phyloP scores from a whole-genome alignment of 2,329 filamentous ascomycete species.

The Lojkania enalia region DNA sequence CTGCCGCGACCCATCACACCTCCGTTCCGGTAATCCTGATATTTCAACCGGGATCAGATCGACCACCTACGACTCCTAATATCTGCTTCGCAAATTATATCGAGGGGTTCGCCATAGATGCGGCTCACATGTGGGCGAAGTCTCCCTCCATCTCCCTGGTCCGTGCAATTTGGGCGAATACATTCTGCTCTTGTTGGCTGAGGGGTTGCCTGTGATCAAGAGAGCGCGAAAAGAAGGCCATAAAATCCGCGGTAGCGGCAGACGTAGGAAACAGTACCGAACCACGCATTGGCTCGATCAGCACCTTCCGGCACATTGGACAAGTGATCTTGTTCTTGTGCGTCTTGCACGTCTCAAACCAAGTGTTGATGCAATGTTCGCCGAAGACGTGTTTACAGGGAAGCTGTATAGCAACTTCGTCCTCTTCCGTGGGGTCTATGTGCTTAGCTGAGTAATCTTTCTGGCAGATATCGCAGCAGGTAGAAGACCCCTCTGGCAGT shows the following conservation, averaged over 20 bases:
- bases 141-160: constrained; percentile 25
- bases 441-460: constrained; percentile 38
- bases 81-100: too few relatives aligned
- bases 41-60: too few relatives aligned
- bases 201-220: too few relatives aligned
- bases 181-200: too few relatives aligned
- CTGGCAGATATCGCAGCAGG: constrained; percentile 40
- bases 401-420: constrained; percentile 39
- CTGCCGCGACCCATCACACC: too few relatives aligned
- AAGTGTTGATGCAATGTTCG: constrained; percentile 41
- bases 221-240: constrained; percentile 8
- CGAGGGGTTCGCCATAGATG: too few relatives aligned
- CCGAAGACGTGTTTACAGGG: constrained; percentile 42
- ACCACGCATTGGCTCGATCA: constrained; percentile 26
- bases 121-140: constrained; percentile 16
- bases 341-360: constrained; percentile 40
- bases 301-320: constrained; percentile 42
- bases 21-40: too few relatives aligned
- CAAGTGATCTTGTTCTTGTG: constrained; percentile 45
- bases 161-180: too few relatives aligned
- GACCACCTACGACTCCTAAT: too few relatives aligned
- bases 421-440: constrained; percentile 33
- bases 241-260: constrained; percentile 3
- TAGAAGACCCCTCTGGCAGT: constrained; percentile 28
- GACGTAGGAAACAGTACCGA: too few relatives aligned